Evolutionary conservation across 495 filamentous ascomycete species (phyloP).

Genomic region (Oidiodendron maius): DNA sequence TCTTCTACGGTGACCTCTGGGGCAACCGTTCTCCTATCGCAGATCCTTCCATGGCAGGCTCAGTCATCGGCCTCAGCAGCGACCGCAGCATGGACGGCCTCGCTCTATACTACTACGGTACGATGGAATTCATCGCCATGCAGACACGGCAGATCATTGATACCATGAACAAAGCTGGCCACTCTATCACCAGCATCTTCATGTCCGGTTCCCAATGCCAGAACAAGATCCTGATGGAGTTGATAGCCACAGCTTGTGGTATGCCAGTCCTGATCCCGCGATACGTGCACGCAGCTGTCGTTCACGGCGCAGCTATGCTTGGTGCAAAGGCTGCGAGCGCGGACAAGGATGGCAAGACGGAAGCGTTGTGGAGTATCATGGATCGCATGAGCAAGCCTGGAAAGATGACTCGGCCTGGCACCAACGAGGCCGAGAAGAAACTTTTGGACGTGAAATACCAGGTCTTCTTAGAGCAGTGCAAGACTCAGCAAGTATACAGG

Average conservation of each 20-base stretch:
- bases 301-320: slow-evolving; percentile 94
- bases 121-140: slow-evolving; percentile 94
- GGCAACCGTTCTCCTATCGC: slow-evolving; percentile 93
- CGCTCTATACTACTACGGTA: slow-evolving; percentile 85
- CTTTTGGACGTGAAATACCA: slow-evolving; percentile 81
- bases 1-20: slow-evolving; percentile 98
- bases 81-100: slow-evolving; percentile 82
- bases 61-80: slow-evolving; percentile 75
- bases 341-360: slow-evolving; percentile 66
- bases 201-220: slow-evolving; percentile 98
- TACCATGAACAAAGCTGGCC: slow-evolving; percentile 81
- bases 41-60: slow-evolving; percentile 84
- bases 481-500: slow-evolving; percentile 68
- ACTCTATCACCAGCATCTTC: slow-evolving; percentile 85
- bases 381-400: slow-evolving; percentile 93
- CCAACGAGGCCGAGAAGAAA: slow-evolving; percentile 65
- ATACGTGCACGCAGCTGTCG: slow-evolving; percentile 93
- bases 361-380: slow-evolving; percentile 94
- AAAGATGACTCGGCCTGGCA: slow-evolving; percentile 68
- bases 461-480: slow-evolving; percentile 72
- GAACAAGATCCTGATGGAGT: slow-evolving; percentile 82
- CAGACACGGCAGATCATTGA: slow-evolving; percentile 95
- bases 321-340: slow-evolving; percentile 89
- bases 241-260: slow-evolving; percentile 83
- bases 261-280: slow-evolving; percentile 89